Base-by-base conservation (phyloP, 345 rosid genomes). In the Carallia pectinifolia region DNA sequence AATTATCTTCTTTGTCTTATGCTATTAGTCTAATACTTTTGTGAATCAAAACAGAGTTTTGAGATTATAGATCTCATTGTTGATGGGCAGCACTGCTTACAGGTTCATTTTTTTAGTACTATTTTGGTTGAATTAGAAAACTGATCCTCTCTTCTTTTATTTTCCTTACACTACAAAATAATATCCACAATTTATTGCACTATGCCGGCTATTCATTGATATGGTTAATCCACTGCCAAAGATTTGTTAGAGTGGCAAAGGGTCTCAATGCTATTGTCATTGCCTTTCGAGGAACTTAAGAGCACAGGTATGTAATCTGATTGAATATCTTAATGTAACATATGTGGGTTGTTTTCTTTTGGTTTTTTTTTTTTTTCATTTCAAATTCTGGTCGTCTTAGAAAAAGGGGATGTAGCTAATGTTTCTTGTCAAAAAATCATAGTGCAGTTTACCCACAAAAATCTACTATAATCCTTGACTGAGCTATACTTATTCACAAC, bases 31-130 rank as follows among this genome's bases (percentile, higher is more conserved):
- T 76, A 15, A 82, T 12, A 9, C 52, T 62, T n/a, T 64, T 69
- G 18, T 17, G n/a, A 56, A 53, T 68, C 67, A 23, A 71, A 67
- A 83, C 85, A 93, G 97, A 97, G 97, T 52, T 93, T 91, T 61
- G 80, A 93, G 84, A 84, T 93, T 30, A 85, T 93, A 44, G 96
- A 88, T 82, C 77, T 93, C 66, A 76, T 91, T 64, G 88, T 91
- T 83, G 96, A 91, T 33, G 68, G 91, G 17, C 83, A 94, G 77
- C 85, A 87, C 76, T 91, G 98, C 79, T 78, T 94, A 71, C 93
- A 88, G 96, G 97, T 91, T 59, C 40, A 18, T 63, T 19, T 53
- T 58, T 39, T 52, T 3, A 7, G 7, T 6, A 18, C 53, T 23
- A 17, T 67, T 72, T 58, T 64, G 56, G 31, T 40, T 30, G 6